phyloP scores from a whole-genome alignment of 106 monocot species.

The Dactylorhiza incarnata region DNA sequence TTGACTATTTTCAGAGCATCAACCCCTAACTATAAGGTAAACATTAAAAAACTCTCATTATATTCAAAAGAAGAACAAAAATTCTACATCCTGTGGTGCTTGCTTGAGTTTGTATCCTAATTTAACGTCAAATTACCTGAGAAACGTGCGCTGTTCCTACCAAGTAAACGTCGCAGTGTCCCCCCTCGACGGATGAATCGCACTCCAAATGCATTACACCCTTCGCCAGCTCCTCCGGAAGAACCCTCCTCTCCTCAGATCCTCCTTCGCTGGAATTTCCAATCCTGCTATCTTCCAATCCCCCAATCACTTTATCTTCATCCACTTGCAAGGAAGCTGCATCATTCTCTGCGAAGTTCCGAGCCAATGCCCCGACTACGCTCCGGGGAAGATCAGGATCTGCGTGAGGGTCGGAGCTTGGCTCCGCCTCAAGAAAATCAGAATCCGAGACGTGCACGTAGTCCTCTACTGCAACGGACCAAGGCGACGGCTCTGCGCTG shows the following conservation, averaged over 20 bases:
- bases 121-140: constrained; percentile 24
- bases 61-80: background rate
- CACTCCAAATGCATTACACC: constrained; percentile 56
- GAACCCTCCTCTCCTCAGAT: constrained; percentile 18
- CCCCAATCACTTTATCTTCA: background rate
- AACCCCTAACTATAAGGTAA: background rate
- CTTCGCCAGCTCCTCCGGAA: constrained; percentile 53
- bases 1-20: too few relatives aligned
- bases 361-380: background rate
- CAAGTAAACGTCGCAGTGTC: constrained; percentile 66
- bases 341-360: background rate
- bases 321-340: background rate
- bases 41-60: background rate
- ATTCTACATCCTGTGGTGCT: background rate
- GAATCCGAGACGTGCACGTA: constrained; percentile 4
- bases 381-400: background rate
- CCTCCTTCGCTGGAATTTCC: constrained; percentile 11
- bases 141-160: constrained; percentile 88
- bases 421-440: background rate
- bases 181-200: constrained; percentile 59
- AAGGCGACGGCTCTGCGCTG: background rate
- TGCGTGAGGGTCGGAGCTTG: background rate
- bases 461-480: background rate
- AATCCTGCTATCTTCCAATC: constrained; percentile 1
- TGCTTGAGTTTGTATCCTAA: too few relatives aligned